A percentile compares a stretch with the other conserved stretches of the same genome.
phyloP scores from a whole-genome alignment of 2,329 filamentous ascomycete genomes.

The Penicillium sp. region DNA sequence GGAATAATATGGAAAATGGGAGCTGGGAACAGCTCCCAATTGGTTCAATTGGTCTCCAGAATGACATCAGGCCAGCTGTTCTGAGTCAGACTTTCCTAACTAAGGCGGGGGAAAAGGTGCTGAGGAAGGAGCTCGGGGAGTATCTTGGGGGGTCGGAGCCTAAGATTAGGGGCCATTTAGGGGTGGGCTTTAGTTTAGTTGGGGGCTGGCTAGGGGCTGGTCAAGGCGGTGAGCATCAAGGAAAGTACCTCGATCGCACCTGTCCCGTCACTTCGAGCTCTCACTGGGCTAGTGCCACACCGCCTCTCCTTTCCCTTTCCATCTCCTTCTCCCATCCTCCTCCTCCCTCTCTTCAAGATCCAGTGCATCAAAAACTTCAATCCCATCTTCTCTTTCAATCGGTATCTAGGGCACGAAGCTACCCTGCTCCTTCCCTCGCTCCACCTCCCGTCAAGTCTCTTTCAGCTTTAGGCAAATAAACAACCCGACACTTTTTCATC shows the following conservation, averaged over 20 bases:
- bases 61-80: slow-evolving; percentile 20
- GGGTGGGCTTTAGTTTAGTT: neutral
- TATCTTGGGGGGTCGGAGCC: neutral
- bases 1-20: neutral
- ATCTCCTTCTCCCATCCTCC: slow-evolving; percentile 14
- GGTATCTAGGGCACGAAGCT: slow-evolving; percentile 79
- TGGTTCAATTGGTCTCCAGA: slow-evolving; percentile 11
- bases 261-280: neutral
- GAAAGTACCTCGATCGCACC: neutral
- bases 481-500: slow-evolving; percentile 28
- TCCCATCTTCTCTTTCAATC: slow-evolving; percentile 20
- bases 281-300: slow-evolving; percentile 16
- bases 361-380: slow-evolving; percentile 16
- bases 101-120: neutral
- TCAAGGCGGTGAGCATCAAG: neutral
- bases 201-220: neutral
- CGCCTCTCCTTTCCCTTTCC: slow-evolving; percentile 19
- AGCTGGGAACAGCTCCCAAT: neutral
- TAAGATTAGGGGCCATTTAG: neutral
- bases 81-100: slow-evolving; percentile 1
- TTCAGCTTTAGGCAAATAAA: slow-evolving; percentile 15
- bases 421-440: slow-evolving; percentile 51
- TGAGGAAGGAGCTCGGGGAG: neutral
- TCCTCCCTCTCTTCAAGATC: slow-evolving; percentile 19
- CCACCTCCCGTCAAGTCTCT: slow-evolving; percentile 53